Evolutionary conservation across 805 yeast genomes (phyloP).

Genomic region (Suhomyces canberraensis): DNA sequence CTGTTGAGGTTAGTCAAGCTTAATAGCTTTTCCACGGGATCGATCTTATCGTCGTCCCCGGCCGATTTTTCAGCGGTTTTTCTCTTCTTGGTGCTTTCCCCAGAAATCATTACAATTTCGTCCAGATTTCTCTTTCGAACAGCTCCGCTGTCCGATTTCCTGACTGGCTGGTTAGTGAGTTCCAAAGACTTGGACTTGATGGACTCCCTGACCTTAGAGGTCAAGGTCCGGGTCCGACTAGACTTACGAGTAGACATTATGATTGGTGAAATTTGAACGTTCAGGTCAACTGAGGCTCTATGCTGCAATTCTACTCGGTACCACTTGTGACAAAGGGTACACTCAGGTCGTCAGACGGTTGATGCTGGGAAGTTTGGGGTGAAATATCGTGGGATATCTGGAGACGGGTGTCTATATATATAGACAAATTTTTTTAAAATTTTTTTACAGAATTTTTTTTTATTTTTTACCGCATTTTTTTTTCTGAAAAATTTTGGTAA

Average conservation of each 20-base stretch:
- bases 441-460: slow-evolving; percentile 5
- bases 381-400: background rate
- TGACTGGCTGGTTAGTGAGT: slow-evolving; percentile 9
- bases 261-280: too few species aligned
- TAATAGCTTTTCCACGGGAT: slow-evolving; percentile 42
- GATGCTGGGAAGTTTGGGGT: background rate
- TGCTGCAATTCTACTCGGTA: background rate
- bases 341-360: background rate
- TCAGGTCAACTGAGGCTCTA: background rate
- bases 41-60: slow-evolving; percentile 29
- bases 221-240: slow-evolving; percentile 22
- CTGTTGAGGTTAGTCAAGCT: slow-evolving; percentile 30
- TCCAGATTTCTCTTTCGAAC: too few species aligned
- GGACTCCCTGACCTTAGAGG: slow-evolving; percentile 15
- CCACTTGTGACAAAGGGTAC: background rate
- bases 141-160: slow-evolving; percentile 1
- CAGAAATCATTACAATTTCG: too few species aligned
- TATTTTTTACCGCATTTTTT: slow-evolving; percentile 2
- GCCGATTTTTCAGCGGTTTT: slow-evolving; percentile 1
- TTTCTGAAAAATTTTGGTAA: slow-evolving; percentile 4
- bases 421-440: slow-evolving; percentile 2
- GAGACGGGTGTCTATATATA: slow-evolving; percentile 3
- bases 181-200: background rate
- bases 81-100: slow-evolving; percentile 1
- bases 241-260: slow-evolving; percentile 31